A percentile compares a stretch with the other conserved stretches of the same genome.
Conservation (phyloP, 2,329 filamentous ascomycete species). For the Neofusicoccum sp. region DNA sequence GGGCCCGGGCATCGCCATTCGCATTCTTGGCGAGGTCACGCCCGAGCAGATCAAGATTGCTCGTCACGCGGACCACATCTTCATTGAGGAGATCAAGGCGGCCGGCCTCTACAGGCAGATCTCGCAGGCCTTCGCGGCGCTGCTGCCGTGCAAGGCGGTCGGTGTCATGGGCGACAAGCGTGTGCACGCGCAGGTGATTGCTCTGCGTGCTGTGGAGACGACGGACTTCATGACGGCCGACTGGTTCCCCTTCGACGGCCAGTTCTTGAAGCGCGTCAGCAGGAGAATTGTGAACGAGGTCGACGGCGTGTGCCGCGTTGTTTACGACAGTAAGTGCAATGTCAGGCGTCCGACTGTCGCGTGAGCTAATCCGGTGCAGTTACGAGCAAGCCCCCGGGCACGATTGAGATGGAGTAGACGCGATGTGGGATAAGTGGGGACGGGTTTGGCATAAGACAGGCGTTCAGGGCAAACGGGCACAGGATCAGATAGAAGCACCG, state of each 20-base stretch:
- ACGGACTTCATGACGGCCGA: conserved; percentile 75
- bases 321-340: conserved; percentile 61
- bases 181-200: conserved; percentile 62
- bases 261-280: conserved; percentile 64
- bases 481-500: neutral
- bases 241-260: conserved; percentile 63
- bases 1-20: conserved; percentile 71
- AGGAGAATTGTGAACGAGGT: conserved; percentile 74
- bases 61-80: conserved; percentile 74
- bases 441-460: conserved; percentile 6
- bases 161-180: conserved; percentile 70
- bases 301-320: conserved; percentile 67
- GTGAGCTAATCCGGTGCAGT: conserved; percentile 36
- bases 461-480: conserved; percentile 13
- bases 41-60: conserved; percentile 75
- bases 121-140: conserved; percentile 67
- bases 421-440: neutral
- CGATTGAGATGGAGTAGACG: conserved; percentile 70
- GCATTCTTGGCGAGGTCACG: conserved; percentile 82
- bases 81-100: conserved; percentile 70
- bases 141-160: conserved; percentile 64
- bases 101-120: conserved; percentile 73
- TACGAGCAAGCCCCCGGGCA: conserved; percentile 67
- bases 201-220: conserved; percentile 61
- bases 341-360: neutral